Evolutionary conservation across 768 basidiomycete genomes (phyloP).

Genomic region (Xerocomellus intermedius): DNA sequence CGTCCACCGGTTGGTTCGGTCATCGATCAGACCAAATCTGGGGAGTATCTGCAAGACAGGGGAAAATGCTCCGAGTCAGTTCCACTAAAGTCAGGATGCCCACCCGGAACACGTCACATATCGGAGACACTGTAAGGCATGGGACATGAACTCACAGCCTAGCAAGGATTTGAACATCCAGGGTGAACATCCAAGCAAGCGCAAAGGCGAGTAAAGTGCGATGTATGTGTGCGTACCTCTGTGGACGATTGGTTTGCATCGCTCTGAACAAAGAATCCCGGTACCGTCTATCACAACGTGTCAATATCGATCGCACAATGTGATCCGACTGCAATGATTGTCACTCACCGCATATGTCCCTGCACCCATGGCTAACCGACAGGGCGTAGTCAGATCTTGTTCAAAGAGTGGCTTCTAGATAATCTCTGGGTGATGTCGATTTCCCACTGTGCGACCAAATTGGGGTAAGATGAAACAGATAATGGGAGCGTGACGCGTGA

Average conservation of each 20-base stretch:
- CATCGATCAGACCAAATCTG: conserved; percentile 38
- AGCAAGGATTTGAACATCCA: not conserved
- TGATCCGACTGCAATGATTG: not conserved
- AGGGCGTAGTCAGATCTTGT: not conserved
- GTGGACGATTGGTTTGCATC: not conserved
- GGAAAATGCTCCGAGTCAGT: not conserved
- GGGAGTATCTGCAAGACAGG: conserved; percentile 16
- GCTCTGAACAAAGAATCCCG: conserved; percentile 25
- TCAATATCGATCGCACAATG: not conserved
- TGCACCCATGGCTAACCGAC: not conserved
- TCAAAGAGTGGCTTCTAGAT: too few species aligned
- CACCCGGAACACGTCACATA: not conserved
- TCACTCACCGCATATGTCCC: conserved; percentile 17
- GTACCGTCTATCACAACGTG: conserved; percentile 10
- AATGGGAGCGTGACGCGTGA: too few species aligned
- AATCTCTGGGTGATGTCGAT: too few species aligned
- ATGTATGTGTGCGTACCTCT: conserved; percentile 8
- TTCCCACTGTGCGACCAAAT: too few species aligned
- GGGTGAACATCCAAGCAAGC: not conserved
- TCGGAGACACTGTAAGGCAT: not conserved
- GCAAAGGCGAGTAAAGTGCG: not conserved
- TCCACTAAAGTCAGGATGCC: not conserved
- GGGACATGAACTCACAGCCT: conserved; percentile 15
- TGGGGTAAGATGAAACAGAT: too few species aligned
- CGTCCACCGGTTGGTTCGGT: conserved; percentile 48